Conservation (phyloP, 176 grass and related monocot genomes). For the Juncus effusus region DNA sequence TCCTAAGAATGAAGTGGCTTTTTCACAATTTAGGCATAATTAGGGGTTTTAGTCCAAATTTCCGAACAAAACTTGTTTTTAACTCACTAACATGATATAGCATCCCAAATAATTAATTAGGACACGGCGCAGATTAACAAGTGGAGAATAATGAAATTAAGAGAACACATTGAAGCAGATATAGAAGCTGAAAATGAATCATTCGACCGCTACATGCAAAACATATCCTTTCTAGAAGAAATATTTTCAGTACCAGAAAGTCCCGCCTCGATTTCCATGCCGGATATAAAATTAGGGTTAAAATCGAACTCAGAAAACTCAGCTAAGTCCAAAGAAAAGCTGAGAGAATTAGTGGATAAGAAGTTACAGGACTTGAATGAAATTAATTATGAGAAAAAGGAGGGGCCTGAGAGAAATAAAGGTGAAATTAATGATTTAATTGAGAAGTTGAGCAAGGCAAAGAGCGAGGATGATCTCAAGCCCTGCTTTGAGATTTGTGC, state of each 20-base stretch:
- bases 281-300: conserved; percentile 63
- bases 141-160: conserved; percentile 86
- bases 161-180: conserved; percentile 70
- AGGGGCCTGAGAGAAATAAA: conserved; percentile 33
- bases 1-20: no score
- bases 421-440: conserved; percentile 51
- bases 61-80: neutral
- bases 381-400: conserved; percentile 20
- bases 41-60: neutral
- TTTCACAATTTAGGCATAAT: no score
- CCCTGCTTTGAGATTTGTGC: conserved; percentile 41
- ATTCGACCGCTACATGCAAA: conserved; percentile 72
- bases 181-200: conserved; percentile 82
- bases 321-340: conserved; percentile 49
- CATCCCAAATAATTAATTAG: conserved; percentile 26
- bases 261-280: conserved; percentile 30
- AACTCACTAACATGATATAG: neutral
- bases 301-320: conserved; percentile 46
- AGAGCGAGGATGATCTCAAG: conserved; percentile 52
- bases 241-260: conserved; percentile 42
- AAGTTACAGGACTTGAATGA: conserved; percentile 59
- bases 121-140: conserved; percentile 56
- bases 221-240: conserved; percentile 75
- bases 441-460: conserved; percentile 53
- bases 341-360: conserved; percentile 43